Evolutionary conservation across 2,329 filamentous ascomycete genomes (phyloP).

Genomic region (Xylaria sp.): DNA sequence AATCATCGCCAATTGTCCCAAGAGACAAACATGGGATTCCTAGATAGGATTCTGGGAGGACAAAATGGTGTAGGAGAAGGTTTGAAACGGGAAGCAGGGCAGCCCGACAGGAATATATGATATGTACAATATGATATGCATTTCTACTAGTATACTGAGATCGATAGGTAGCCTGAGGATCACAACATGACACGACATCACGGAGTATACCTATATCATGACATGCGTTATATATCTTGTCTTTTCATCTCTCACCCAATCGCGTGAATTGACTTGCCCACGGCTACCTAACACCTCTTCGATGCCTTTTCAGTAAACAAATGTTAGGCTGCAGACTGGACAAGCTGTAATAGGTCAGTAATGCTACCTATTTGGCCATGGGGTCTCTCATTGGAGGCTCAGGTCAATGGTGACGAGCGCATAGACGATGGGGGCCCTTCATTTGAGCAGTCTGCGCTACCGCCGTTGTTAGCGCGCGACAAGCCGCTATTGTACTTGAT

Average conservation of each 20-base stretch:
- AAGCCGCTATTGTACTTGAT: not conserved
- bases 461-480: not conserved
- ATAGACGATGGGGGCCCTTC: not conserved
- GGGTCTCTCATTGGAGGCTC: too few relatives aligned
- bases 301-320: not conserved
- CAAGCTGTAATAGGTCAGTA: not conserved
- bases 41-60: not conserved
- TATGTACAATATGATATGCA: not conserved
- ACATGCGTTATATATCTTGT: not conserved
- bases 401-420: not conserved
- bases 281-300: not conserved
- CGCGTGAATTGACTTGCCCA: not conserved
- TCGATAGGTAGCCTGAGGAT: not conserved
- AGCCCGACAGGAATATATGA: not conserved
- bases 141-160: too few relatives aligned
- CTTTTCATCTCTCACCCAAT: not conserved
- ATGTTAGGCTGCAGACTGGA: not conserved
- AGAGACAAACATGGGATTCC: too few relatives aligned
- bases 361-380: not conserved
- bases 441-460: not conserved
- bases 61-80: not conserved
- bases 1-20: not conserved
- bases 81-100: not conserved
- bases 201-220: not conserved
- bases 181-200: slow-evolving; percentile 5